A percentile compares a stretch with the other conserved stretches of the same genome.
phyloP scores from a whole-genome alignment of 345 rosid genomes.

The Pseudoturritis turrita region DNA sequence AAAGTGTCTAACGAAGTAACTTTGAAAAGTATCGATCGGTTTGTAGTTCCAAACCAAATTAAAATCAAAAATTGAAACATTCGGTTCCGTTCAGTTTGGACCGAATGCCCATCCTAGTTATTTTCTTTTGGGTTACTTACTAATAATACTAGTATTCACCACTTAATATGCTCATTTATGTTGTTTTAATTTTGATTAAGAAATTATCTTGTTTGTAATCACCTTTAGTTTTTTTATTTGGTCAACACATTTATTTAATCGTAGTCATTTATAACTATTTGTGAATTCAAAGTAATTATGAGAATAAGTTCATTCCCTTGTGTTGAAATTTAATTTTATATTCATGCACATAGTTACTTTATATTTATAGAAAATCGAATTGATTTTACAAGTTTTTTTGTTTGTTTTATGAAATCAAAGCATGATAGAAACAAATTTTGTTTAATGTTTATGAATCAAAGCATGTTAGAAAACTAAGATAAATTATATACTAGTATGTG shows the following conservation, averaged over 20 bases:
- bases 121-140: not conserved
- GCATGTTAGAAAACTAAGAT: no score
- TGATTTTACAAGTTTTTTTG: not conserved
- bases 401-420: not conserved
- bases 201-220: not conserved
- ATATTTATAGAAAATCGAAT: not conserved
- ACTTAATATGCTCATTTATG: not conserved
- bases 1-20: no score
- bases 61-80: no score
- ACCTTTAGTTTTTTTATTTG: not conserved
- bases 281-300: not conserved
- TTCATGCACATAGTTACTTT: not conserved
- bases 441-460: no score
- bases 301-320: not conserved
- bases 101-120: no score
- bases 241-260: not conserved
- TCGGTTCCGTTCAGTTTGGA: no score
- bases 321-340: not conserved
- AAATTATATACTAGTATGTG: no score
- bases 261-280: not conserved
- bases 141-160: not conserved
- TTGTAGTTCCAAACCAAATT: no score
- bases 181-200: not conserved
- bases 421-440: not conserved
- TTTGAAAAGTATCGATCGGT: no score